These are phyloP conservation scores for Astrothelium subdiscretum DNA, from an alignment of 495 filamentous ascomycete species.

Conservation along the genomic window DNA sequence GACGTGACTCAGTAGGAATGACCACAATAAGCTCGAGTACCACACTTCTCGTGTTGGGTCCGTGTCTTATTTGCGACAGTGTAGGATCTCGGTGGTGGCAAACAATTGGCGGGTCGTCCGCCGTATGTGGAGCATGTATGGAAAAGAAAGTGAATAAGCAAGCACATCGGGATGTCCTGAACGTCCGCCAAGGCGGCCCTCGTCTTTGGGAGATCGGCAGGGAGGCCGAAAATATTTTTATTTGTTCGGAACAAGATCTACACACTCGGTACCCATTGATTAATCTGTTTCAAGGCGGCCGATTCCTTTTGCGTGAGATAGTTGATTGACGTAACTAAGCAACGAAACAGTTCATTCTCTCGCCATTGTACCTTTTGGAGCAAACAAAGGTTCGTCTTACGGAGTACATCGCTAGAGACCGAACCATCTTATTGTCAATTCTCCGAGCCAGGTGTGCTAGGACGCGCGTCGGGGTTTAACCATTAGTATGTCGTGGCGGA, in stretches of 20 bases:
- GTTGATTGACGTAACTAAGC: background rate
- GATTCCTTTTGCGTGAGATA: background rate
- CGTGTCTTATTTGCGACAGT: background rate
- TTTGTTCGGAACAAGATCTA: background rate
- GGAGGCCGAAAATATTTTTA: background rate
- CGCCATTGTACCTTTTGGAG: too few species aligned
- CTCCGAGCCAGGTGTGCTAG: background rate
- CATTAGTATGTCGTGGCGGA: background rate
- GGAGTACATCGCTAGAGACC: too few species aligned
- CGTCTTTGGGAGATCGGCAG: too few species aligned
- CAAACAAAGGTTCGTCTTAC: too few species aligned
- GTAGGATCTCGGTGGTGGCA: background rate
- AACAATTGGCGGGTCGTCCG: background rate
- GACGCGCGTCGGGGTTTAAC: background rate
- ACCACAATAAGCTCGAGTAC: background rate
- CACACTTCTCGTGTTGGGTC: background rate
- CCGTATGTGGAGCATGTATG: background rate
- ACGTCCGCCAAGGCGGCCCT: too few species aligned
- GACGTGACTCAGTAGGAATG: background rate
- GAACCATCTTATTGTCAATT: background rate
- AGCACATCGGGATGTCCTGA: too few species aligned
- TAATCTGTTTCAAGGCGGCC: background rate
- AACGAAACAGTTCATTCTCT: background rate
- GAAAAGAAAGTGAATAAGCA: too few species aligned
- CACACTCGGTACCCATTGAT: background rate